A percentile compares a stretch with the other conserved stretches of the same genome.
These are phyloP conservation scores for Scenedesmus sp. DNA, from an alignment of 163 green algal genomes.

Conservation along the genomic window DNA sequence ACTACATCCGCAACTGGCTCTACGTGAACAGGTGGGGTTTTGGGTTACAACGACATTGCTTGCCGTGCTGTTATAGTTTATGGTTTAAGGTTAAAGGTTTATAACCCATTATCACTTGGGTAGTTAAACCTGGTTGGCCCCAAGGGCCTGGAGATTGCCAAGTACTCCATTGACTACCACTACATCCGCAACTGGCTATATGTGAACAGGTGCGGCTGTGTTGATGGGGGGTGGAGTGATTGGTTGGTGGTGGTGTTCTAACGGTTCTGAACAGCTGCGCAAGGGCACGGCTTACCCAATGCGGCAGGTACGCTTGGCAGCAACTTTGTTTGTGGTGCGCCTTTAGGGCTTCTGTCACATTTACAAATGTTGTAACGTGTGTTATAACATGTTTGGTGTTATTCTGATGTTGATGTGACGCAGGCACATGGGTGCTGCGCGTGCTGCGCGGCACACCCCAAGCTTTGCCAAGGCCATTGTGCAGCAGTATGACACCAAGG, in stretches of 20 bases:
- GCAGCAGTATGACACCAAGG: constrained; percentile 77
- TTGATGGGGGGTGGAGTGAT: too few species aligned
- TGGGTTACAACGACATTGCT: too few species aligned
- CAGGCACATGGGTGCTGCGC: constrained; percentile 72
- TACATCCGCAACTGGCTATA: constrained; percentile 97
- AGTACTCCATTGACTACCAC: constrained; percentile 98
- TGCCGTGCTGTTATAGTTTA: too few species aligned
- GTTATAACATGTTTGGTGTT: constrained; percentile 82
- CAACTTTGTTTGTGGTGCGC: too few species aligned
- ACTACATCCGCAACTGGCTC: constrained; percentile 98
- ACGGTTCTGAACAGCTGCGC: too few species aligned
- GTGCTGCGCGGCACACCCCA: constrained; percentile 84
- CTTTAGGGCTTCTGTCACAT: background rate
- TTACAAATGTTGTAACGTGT: background rate
- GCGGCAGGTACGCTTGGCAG: too few species aligned
- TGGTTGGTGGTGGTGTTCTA: too few species aligned
- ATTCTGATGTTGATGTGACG: constrained; percentile 88
- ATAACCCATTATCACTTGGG: too few species aligned
- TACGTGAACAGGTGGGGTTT: constrained; percentile 80
- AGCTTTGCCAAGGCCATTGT: constrained; percentile 87
- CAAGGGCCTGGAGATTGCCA: constrained; percentile 96
- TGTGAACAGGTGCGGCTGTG: constrained; percentile 71
- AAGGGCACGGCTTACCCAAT: too few species aligned
- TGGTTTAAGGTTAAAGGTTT: too few species aligned
- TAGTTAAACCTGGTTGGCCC: constrained; percentile 76